Percentiles rank a stretch among this genome's conserved stretches.
Evolutionary conservation across 805 yeast genomes (phyloP).

Genomic region (Saccharomycopsis malanga): DNA sequence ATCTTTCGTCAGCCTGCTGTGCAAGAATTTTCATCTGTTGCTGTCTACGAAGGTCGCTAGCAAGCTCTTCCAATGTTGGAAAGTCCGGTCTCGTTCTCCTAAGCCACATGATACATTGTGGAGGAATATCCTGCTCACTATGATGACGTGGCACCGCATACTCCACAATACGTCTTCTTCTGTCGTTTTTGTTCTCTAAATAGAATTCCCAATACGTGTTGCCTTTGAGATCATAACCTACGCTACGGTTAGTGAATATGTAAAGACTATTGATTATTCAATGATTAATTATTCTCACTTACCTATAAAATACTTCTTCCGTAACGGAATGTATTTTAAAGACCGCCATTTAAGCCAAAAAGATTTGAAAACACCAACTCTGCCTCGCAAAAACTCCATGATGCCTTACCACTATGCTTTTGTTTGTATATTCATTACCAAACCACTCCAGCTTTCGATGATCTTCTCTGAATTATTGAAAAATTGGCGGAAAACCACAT

Average conservation of each 20-base stretch:
- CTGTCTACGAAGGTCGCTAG: conserved; percentile 51
- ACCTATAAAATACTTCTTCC: conserved; percentile 51
- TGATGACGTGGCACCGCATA: conserved; percentile 42
- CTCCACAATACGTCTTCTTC: conserved; percentile 58
- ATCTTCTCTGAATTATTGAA: no score
- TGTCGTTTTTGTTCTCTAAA: conserved; percentile 40
- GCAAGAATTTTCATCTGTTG: conserved; percentile 37
- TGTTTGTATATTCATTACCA: no score
- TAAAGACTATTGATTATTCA: not conserved
- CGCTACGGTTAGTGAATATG: not conserved
- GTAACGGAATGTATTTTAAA: conserved; percentile 57
- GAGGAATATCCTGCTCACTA: conserved; percentile 48
- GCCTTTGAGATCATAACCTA: conserved; percentile 73
- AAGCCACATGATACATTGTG: conserved; percentile 82
- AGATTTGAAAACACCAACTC: conserved; percentile 33
- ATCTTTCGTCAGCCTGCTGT: conserved; percentile 26
- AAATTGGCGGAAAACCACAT: no score
- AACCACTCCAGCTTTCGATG: no score
- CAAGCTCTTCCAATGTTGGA: conserved; percentile 59
- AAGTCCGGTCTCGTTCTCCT: conserved; percentile 50
- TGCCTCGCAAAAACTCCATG: not conserved
- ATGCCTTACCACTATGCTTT: no score
- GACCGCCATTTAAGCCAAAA: conserved; percentile 52
- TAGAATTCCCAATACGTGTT: conserved; percentile 82
- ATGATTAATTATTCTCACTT: not conserved